Conservation (phyloP, 768 basidiomycete species). For the Agrocybe praecox region DNA sequence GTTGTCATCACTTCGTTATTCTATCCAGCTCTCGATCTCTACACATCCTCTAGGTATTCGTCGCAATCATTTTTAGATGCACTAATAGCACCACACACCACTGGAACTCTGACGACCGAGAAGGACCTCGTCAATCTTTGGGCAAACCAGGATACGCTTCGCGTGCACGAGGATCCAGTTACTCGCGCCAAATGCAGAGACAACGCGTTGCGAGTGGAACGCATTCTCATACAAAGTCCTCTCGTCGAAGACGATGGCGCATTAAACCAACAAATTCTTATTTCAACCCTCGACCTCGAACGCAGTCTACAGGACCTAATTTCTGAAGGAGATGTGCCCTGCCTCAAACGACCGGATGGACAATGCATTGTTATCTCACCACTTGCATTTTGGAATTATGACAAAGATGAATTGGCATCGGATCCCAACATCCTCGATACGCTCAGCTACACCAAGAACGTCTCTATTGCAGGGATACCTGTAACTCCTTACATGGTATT, state of each 20-base stretch:
- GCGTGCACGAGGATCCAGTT: constrained; percentile 69
- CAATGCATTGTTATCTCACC: constrained; percentile 76
- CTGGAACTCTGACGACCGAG: constrained; percentile 54
- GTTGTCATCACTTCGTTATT: constrained; percentile 89
- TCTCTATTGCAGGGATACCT: constrained; percentile 63
- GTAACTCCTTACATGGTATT: constrained; percentile 78
- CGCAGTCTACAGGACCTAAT: constrained; percentile 48
- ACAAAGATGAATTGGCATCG: constrained; percentile 50
- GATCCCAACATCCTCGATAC: constrained; percentile 64
- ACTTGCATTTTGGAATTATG: constrained; percentile 73
- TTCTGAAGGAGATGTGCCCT: constrained; percentile 43
- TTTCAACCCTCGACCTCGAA: constrained; percentile 69
- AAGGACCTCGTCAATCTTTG: constrained; percentile 74
- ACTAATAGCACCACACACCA: constrained; percentile 54
- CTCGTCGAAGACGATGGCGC: constrained; percentile 50
- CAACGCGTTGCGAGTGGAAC: constrained; percentile 76
- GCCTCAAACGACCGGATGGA: constrained; percentile 53
- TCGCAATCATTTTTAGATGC: constrained; percentile 68
- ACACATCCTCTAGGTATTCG: constrained; percentile 72
- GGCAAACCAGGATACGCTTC: constrained; percentile 65
- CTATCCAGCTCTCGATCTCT: constrained; percentile 87
- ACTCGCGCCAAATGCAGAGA: constrained; percentile 71
- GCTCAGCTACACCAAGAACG: constrained; percentile 52
- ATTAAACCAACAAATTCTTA: constrained; percentile 62
- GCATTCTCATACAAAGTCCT: constrained; percentile 68